phyloP scores from a whole-genome alignment of 176 grass and related monocot genomes.

The Eragrostis curvula region DNA sequence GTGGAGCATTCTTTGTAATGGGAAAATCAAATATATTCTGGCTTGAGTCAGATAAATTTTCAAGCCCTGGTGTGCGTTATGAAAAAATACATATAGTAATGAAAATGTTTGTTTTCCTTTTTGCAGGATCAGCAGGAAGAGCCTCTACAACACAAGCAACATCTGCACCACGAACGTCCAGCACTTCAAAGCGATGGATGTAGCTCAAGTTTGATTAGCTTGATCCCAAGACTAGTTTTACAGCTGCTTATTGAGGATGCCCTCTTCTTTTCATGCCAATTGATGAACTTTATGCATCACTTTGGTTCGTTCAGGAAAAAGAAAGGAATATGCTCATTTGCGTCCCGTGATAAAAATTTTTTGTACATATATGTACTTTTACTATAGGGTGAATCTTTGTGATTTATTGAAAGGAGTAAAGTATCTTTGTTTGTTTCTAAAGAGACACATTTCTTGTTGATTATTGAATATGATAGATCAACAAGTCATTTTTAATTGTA shows the following conservation, averaged over 20 bases:
- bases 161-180: slow-evolving; percentile 51
- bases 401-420: background rate
- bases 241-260: slow-evolving; percentile 25
- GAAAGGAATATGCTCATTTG: background rate
- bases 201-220: slow-evolving; percentile 36
- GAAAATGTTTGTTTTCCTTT: slow-evolving; percentile 12
- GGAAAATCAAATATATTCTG: background rate
- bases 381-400: background rate
- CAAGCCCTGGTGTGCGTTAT: background rate
- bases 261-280: slow-evolving; percentile 3
- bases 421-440: slow-evolving; percentile 11
- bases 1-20: background rate
- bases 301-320: background rate
- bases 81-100: slow-evolving; percentile 1
- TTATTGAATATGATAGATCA: background rate
- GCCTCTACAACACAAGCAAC: slow-evolving; percentile 31
- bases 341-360: slow-evolving; percentile 11
- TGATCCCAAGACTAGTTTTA: slow-evolving; percentile 26
- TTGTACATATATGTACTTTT: slow-evolving; percentile 36
- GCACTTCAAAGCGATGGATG: slow-evolving; percentile 49
- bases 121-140: slow-evolving; percentile 54
- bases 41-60: slow-evolving; percentile 15
- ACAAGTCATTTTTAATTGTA: background rate
- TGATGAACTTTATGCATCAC: slow-evolving; percentile 18
- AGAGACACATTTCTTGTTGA: background rate